Evolutionary conservation across 2,329 filamentous ascomycete species (phyloP).

Genomic region (Fusarium odoratissimum): DNA sequence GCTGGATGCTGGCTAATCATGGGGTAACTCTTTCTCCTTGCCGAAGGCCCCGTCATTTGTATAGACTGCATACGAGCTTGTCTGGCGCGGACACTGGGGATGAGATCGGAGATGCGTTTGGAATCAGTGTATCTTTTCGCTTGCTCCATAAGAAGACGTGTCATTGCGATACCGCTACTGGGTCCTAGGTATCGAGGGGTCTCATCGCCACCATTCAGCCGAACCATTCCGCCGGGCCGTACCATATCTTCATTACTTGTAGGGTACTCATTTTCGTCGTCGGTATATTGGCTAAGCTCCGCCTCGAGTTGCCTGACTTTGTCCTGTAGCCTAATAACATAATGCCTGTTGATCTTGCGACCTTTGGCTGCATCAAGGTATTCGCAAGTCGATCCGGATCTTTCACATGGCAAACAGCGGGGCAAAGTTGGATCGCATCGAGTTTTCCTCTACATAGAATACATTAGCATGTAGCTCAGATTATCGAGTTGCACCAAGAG

Average conservation of each 20-base stretch:
- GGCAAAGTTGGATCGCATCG: conserved; percentile 94
- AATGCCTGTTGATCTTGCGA: conserved; percentile 86
- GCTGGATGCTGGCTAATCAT: conserved; percentile 89
- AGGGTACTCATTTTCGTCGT: conserved; percentile 77
- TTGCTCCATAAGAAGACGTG: conserved; percentile 93
- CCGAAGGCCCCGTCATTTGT: conserved; percentile 61
- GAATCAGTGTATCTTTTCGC: conserved; percentile 93
- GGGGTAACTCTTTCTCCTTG: conserved; percentile 86
- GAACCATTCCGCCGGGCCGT: conserved; percentile 85
- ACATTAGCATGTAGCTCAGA: conserved; percentile 25
- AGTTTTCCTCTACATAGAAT: conserved; percentile 80
- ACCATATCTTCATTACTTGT: conserved; percentile 86
- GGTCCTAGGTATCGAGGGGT: conserved; percentile 89
- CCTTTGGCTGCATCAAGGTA: conserved; percentile 93
- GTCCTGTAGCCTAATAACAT: conserved; percentile 92
- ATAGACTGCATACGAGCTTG: conserved; percentile 69
- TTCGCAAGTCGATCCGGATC: conserved; percentile 90
- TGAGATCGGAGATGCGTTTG: conserved; percentile 90
- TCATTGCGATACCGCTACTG: conserved; percentile 96
- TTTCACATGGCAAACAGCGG: conserved; percentile 90
- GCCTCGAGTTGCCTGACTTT: conserved; percentile 84
- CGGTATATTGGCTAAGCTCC: conserved; percentile 82
- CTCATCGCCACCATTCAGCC: conserved; percentile 86
- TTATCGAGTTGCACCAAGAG: conserved; percentile 8
- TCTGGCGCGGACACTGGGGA: conserved; percentile 76